Evolutionary conservation across 176 grass and related monocot genomes (phyloP), one percentile per base, ranked within the genome.

Genomic region (Avena insularis): DNA sequence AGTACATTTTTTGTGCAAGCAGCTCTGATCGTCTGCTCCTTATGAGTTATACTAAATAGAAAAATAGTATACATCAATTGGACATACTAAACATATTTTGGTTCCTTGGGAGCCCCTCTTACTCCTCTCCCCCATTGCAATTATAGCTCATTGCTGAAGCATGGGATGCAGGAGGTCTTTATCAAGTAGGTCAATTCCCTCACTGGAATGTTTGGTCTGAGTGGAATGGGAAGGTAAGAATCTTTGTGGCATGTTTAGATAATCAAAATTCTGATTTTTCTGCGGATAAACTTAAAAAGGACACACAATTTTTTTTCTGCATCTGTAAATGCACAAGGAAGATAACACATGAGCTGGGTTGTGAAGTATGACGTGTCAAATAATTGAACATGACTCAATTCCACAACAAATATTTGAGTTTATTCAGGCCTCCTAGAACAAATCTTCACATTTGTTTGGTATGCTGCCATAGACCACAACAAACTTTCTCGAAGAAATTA

Each of bases 151-250:
- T 99, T 78, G 97, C 94, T 81, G 97, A 99, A 92, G 94, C 97
- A 85, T 99, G 97, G 97, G 97, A 99, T 99, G 97, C 94, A 51
- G 97, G 97, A 90, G 97, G 97, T 36, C 93, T 99, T 54, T 99
- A 99, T 83, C 97, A 99, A 93, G 97, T 99, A 54, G 97, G 97
- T 74, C 83, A 84, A 51, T 99, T 99, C 88, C 97, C 97, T 89
- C 97, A 99, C 75, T 94, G 89, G 89, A 88, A 89, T 38, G 27
- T 96, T 88, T 99, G 94, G 97, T 96, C 97, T 67, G 97, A 98
- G 86, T 98, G 97, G 97, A 98, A 98, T 83, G 97, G 97, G 25
- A 86, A 96, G 97, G 97, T 98, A 83, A 84, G 60, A 74, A 40
- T 25, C 27, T 20, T 4, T 48, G 72, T 12, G n/a, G 46, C 65